Base-by-base conservation (phyloP, 768 basidiomycete genomes). In the Kondoa malvinella region DNA sequence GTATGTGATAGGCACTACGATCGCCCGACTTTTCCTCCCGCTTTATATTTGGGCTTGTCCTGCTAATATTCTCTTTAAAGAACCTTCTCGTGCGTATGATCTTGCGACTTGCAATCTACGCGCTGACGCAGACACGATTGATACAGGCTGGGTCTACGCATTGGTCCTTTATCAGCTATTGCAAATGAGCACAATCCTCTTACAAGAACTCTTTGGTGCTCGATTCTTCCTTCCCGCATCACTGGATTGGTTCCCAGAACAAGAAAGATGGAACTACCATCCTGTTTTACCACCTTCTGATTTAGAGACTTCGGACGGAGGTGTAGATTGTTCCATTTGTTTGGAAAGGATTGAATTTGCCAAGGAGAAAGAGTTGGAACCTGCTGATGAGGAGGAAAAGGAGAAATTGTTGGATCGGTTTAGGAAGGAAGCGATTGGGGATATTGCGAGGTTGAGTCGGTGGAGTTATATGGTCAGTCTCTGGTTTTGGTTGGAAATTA, bases 11-110 rank as follows among this genome's bases (percentile, higher is more conserved):
- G 71, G 68, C 0, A 71, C 68, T 4, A 72, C 73, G n/a, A 8
- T 68, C 29, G 67, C 68, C 12, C 68, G 74, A 16, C 63, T 75
- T 2, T 56, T 71, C 50, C 62, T 73, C 2, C 74, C 74, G 2
- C 17, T 74, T 16, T 75, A 75, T 69, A 68, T 75, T 33, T 74
- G 67, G 65, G 73, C 33, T 0, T 71, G 64, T 27, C 69, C 69
- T n/a, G 67, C 59, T 2, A 75, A 75, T 62, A 64, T 74, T n/a
- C 57, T 73, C 26, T 68, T 67, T 34, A 67, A 66, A 32, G 72
- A 74, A 3, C 60, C 70, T 1, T 70, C 64, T 17, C 62, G 72
- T 73, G 29, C 31, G 72, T 68, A 15, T n/a, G 15, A 50, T 31
- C 60, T 34, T 30, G 15, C 26, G 40, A 15, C 30, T 1, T 2